Evolutionary conservation across 371 early-diverging fungal genomes (phyloP), one percentile per base, ranked within the genome.

Genomic region (Circinella minor): DNA sequence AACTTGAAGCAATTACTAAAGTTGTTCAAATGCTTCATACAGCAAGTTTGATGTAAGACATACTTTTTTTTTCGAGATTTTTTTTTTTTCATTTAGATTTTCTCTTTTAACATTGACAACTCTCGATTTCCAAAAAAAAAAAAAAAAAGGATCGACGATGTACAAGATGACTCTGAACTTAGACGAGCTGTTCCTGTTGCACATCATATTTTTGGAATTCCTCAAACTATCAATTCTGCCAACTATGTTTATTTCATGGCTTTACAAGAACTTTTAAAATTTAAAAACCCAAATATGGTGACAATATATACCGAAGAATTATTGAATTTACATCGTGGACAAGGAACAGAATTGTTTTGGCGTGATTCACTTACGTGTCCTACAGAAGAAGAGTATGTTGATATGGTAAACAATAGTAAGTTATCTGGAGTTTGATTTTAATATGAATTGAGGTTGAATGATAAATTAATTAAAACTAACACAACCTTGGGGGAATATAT

Each of bases 241-340:
- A 98, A 98, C 75, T 97, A 94, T 67, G 95, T 97, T 47, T 98
- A 97, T 74, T 97, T 98, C 70, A 75, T 96, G 37, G 98, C 98
- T 0, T 77, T 99, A 47, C 82, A 93, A 37, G 91, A 98, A 65
- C 78, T 95, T 10, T 46, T 83, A 65, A 83, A 81, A 66, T 81
- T 99, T 49, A 77, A 89, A 9, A 86, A 91, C 7, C 85, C 93
- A 4, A 63, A 80, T 20, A 86, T 94, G 78, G 89, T 97, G 0
- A 76, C 88, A 3, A 91, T 95, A 61, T 98, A 94, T 74, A 91
- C 95, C 1, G 89, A 92, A 55, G 96, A 97, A 77, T 72, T 96
- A n/a, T 43, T 95, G 39, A 89, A 91, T 61, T 75, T 96, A 67
- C 98, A 97, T 75, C 81, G 87, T 18, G 96, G 96, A 0, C 95